A percentile compares a stretch with the other conserved stretches of the same genome.
Conservation (phyloP, 257 asterid species). For the Gentiana dahurica region DNA sequence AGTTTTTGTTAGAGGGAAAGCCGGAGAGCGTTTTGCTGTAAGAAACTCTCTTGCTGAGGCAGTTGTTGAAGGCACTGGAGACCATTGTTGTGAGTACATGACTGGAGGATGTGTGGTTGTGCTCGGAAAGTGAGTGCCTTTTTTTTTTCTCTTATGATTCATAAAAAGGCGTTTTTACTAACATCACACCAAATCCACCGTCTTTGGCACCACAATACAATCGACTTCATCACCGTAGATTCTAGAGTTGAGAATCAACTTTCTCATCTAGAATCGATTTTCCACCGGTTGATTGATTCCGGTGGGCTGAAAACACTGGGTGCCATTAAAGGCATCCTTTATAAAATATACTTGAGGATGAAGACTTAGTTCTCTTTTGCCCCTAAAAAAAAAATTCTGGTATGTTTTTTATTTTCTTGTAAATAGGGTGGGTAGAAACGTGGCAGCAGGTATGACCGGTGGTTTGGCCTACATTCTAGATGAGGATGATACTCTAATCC, state of each 20-base stretch:
- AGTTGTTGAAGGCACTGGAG: slow-evolving; percentile 97
- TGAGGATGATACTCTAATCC: slow-evolving; percentile 84
- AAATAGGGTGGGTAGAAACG: slow-evolving; percentile 94
- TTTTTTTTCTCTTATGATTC: slow-evolving; percentile 2
- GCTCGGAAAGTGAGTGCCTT: slow-evolving; percentile 75
- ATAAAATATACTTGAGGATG: neutral
- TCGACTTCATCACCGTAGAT: too few species aligned
- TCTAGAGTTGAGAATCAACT: too few species aligned
- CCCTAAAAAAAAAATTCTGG: neutral
- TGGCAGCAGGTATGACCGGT: slow-evolving; percentile 99
- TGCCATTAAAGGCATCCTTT: neutral
- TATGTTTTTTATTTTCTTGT: slow-evolving; percentile 6
- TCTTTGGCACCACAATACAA: too few species aligned
- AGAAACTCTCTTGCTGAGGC: slow-evolving; percentile 96
- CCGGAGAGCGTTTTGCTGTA: slow-evolving; percentile 96
- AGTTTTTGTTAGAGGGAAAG: slow-evolving; percentile 76
- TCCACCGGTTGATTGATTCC: too few species aligned
- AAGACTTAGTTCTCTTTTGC: neutral
- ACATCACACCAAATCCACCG: too few species aligned
- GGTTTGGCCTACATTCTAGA: slow-evolving; percentile 90
- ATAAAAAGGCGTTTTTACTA: too few species aligned
- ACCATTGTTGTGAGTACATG: slow-evolving; percentile 98
- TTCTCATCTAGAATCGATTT: too few species aligned
- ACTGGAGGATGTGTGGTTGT: slow-evolving; percentile 95
- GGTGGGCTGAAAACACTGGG: too few species aligned